Evolutionary conservation across 1,284 basidiomycete genomes (phyloP), one percentile per base, ranked within the genome.

Genomic region (Phylloporus sp.): DNA sequence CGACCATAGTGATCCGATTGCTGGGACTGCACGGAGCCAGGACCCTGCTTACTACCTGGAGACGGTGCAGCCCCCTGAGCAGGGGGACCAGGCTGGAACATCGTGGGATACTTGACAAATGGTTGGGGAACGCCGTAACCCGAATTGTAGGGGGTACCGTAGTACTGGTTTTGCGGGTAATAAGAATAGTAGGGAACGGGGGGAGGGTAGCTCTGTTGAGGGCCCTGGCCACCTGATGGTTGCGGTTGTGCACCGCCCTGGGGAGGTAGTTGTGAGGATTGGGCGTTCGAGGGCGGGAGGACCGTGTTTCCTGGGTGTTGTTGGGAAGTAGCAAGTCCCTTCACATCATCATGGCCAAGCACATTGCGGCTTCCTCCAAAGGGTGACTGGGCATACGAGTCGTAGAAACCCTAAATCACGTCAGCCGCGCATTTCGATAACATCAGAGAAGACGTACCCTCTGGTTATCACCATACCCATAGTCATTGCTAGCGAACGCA

Each of bases 101-200:
- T 86, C 28, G 88, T 75, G 6, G 88, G 89, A 71, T 91, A 92
- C 77, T 92, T 91, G 72, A 89, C 86, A 70, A 87, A 90, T 6
- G 85, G 86, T 69, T 89, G 88, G 8, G 88, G 86, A 22, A 90
- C 86, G 46, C 81, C 82, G 66, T 91, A 91, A 18, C 84, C 87
- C 44, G 87, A 87, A 70, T 82, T 88, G 78, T 92, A 92, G 2
- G 90, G 89, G 2, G 83, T 76, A 49, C 89, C 86, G 66, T 91
- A 92, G 76, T 86, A 92, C 69, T 92, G 89, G 69, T 86, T 89
- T 71, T 90, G 88, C 8, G 87, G 86, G 74, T 89, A 91, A 24
- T 86, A 84, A 61, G 84, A 90, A 72, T 89, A 91, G 71, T 89
- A 90, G 3, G 85, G 86, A 56, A 88, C 50, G 81, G 87, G 52